These are phyloP conservation scores for Arabidopsis hybrid DNA, from an alignment of 441 rosid species.

Conservation along the genomic window DNA sequence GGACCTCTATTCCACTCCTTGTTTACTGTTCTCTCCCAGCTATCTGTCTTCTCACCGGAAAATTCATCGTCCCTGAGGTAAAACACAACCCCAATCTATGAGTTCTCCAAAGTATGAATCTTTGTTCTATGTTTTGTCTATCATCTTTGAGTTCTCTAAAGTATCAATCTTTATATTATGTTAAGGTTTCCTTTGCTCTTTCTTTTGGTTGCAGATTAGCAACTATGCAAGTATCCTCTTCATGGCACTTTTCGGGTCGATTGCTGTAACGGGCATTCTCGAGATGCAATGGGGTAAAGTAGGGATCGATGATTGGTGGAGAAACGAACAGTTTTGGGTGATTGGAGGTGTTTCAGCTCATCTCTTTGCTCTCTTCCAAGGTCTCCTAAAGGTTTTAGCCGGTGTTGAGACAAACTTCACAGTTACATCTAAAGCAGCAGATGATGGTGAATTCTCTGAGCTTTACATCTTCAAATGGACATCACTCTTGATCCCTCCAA, in stretches of 20 bases:
- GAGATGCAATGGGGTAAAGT: constrained; percentile 86
- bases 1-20: constrained; percentile 76
- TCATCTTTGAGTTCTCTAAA: background rate
- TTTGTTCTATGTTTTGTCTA: background rate
- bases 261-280: constrained; percentile 68
- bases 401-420: constrained; percentile 77
- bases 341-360: constrained; percentile 80
- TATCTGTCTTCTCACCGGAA: constrained; percentile 77
- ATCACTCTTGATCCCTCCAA: constrained; percentile 67
- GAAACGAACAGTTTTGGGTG: constrained; percentile 88
- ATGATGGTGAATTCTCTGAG: constrained; percentile 72
- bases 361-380: constrained; percentile 77
- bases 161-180: constrained; percentile 8
- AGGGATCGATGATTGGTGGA: constrained; percentile 79
- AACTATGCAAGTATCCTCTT: constrained; percentile 69
- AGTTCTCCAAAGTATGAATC: constrained; percentile 9
- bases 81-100: background rate
- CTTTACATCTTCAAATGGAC: constrained; percentile 84
- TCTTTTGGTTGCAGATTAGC: constrained; percentile 57
- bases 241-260: constrained; percentile 66
- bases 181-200: background rate
- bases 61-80: constrained; percentile 82
- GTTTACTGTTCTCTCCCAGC: constrained; percentile 80
- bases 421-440: constrained; percentile 76
- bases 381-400: constrained; percentile 72